Base-by-base conservation (phyloP, 768 basidiomycete genomes). In the Lentinula boryana region DNA sequence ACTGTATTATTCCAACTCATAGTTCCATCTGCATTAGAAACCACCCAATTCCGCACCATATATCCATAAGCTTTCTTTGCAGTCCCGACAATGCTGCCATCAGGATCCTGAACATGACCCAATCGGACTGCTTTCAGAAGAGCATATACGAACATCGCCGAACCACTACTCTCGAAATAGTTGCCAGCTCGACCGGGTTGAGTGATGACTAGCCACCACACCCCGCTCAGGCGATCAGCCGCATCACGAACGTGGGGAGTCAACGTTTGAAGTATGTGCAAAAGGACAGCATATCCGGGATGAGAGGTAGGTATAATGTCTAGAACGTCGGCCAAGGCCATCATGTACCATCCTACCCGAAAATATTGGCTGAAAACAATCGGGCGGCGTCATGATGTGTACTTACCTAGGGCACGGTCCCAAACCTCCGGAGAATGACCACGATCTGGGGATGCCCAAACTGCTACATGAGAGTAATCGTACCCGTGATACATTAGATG, bases 141-240 rank as follows among this genome's bases (percentile, higher is more conserved):
- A 0, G 78, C 61, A 64, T 81, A 82, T 3, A 80, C 75, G 60
- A 74, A 80, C 80, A 81, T 81, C 48, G 74, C 69, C 10, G 71
- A 64, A 0, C 74, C 80, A 61, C 77, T 78, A 68, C 78, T 79
- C 70, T 82, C 80, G 60, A 81, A 79, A 63, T 81, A 81, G 62
- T 82, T 82, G 40, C 69, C 69, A 31, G 68, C 65, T 18, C 79
- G 65, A 27, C 78, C 78, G 15, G 80, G 78, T 64, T 81, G 76
- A 9, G 76, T 78, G 31, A 80, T 70, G n/a, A 82, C 79, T 32
- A 80, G 72, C 80, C 80, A 81, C 78, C 80, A 82, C 15, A 71
- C 79, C 18, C 78, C 79, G 12, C 69, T 70, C 2, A 54, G 58
- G 4, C 71, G 68, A 58, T 80, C 77, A 0, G 78, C 78, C 0